phyloP scores from a whole-genome alignment of 306 rosid species.

The Trifolium repens region DNA sequence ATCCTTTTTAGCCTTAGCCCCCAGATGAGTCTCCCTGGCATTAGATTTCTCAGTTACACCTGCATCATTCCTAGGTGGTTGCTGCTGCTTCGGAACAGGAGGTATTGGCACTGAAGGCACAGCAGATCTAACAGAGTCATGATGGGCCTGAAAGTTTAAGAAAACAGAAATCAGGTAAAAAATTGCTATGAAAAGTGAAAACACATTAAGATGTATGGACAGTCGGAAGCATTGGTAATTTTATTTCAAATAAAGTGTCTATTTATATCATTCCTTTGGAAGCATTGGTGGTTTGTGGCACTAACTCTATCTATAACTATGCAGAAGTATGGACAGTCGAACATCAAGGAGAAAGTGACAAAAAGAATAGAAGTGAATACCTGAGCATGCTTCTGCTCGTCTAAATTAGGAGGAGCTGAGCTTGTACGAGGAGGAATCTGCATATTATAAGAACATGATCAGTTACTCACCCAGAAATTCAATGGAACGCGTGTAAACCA shows the following conservation, averaged over 20 bases:
- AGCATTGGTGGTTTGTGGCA: background rate
- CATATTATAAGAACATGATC: conserved; percentile 42
- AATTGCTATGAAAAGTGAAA: conserved; percentile 13
- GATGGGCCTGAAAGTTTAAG: conserved; percentile 63
- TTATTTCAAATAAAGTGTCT: background rate
- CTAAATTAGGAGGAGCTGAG: conserved; percentile 98
- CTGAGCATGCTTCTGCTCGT: conserved; percentile 90
- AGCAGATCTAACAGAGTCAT: conserved; percentile 57
- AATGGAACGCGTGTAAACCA: background rate
- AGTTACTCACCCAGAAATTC: conserved; percentile 19
- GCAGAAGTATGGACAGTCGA: conserved; percentile 31
- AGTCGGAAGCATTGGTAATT: too few relatives aligned
- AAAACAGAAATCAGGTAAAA: conserved; percentile 36
- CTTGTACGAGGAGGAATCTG: conserved; percentile 95
- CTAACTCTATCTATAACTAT: conserved; percentile 20
- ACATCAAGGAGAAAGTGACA: background rate
- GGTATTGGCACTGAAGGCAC: conserved; percentile 67
- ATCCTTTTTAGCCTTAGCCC: conserved; percentile 63
- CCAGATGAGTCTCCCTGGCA: conserved; percentile 53
- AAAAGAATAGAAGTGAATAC: conserved; percentile 44
- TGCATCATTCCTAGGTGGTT: conserved; percentile 65
- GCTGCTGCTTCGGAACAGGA: conserved; percentile 77
- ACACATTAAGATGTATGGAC: background rate
- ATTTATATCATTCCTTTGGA: conserved; percentile 8
- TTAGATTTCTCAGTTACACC: conserved; percentile 55